phyloP scores from a whole-genome alignment of 2,329 filamentous ascomycete species.

The Phialocephala subalpina region DNA sequence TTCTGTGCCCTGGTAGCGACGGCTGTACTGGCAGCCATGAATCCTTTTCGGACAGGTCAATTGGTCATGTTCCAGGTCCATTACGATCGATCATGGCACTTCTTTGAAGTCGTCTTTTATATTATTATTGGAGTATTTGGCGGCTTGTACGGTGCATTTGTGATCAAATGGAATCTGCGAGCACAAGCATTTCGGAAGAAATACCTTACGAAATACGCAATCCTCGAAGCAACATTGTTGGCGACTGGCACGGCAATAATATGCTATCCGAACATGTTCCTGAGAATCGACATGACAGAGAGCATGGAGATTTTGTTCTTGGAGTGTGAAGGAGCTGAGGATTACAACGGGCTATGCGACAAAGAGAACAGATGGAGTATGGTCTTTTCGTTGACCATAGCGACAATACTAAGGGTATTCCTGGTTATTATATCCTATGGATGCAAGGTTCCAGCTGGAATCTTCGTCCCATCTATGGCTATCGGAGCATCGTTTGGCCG shows the following conservation, averaged over 20 bases:
- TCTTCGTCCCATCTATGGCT: slow-evolving; percentile 98
- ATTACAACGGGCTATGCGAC: slow-evolving; percentile 91
- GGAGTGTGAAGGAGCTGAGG: slow-evolving; percentile 88
- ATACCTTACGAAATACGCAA: slow-evolving; percentile 83
- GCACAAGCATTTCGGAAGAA: slow-evolving; percentile 94
- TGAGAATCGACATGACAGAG: slow-evolving; percentile 98
- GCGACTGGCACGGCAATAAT: slow-evolving; percentile 86
- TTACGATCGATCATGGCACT: slow-evolving; percentile 97
- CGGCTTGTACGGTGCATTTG: slow-evolving; percentile 92
- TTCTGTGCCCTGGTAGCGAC: slow-evolving; percentile 97
- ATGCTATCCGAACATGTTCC: slow-evolving; percentile 96
- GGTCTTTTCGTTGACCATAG: slow-evolving; percentile 78
- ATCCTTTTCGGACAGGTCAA: slow-evolving; percentile 95
- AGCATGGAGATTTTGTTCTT: slow-evolving; percentile 98
- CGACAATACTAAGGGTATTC: slow-evolving; percentile 81
- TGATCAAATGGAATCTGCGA: slow-evolving; percentile 97
- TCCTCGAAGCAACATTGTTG: slow-evolving; percentile 85
- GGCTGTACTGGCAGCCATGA: slow-evolving; percentile 92
- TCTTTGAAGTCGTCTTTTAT: slow-evolving; percentile 95
- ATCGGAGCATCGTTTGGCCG: slow-evolving; percentile 94
- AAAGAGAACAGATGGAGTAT: slow-evolving; percentile 77
- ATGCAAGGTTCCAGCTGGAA: slow-evolving; percentile 96
- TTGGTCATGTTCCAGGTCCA: slow-evolving; percentile 99
- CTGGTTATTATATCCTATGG: slow-evolving; percentile 96
- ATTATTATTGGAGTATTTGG: slow-evolving; percentile 91